Conservation (phyloP, 148 eudicot species). For the Amaranthus cruentus region DNA sequence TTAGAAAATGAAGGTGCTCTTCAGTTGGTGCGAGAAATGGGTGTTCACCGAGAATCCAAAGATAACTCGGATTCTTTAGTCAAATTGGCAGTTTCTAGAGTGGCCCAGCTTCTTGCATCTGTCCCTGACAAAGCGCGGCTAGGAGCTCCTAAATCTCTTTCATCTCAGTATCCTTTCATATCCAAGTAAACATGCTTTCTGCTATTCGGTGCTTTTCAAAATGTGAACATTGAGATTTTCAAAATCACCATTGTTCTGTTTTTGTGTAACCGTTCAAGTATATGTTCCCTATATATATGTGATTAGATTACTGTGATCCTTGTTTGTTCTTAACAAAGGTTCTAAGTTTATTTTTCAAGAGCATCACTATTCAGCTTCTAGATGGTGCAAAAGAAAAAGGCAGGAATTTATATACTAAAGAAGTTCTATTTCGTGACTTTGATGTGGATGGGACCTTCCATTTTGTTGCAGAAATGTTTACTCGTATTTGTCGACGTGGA, state of each 20-base stretch:
- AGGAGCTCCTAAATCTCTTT: slow-evolving; percentile 63
- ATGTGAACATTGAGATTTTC: neutral
- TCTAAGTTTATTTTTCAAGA: slow-evolving; percentile 62
- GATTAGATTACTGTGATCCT: neutral
- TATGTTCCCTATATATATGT: neutral
- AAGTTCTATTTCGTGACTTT: slow-evolving; percentile 17
- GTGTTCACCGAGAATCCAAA: slow-evolving; percentile 32
- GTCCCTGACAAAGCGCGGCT: slow-evolving; percentile 77
- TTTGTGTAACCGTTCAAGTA: neutral
- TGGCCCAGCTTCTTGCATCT: slow-evolving; percentile 80
- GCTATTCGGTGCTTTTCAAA: slow-evolving; percentile 4
- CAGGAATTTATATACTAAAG: slow-evolving; percentile 21
- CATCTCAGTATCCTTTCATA: slow-evolving; percentile 80
- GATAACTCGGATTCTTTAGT: slow-evolving; percentile 30
- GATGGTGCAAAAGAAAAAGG: slow-evolving; percentile 60
- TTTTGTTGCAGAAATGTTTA: slow-evolving; percentile 69
- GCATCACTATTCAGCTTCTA: slow-evolving; percentile 57
- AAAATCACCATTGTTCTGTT: neutral
- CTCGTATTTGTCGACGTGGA: slow-evolving; percentile 89
- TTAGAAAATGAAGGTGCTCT: slow-evolving; percentile 63
- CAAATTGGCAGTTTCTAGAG: slow-evolving; percentile 39
- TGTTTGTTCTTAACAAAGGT: slow-evolving; percentile 39
- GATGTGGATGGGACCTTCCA: slow-evolving; percentile 37
- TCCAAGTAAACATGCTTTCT: neutral
- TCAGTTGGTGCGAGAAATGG: slow-evolving; percentile 55